Base-by-base conservation (phyloP, 176 grass and related monocot genomes). In the Eleusine coracana region DNA sequence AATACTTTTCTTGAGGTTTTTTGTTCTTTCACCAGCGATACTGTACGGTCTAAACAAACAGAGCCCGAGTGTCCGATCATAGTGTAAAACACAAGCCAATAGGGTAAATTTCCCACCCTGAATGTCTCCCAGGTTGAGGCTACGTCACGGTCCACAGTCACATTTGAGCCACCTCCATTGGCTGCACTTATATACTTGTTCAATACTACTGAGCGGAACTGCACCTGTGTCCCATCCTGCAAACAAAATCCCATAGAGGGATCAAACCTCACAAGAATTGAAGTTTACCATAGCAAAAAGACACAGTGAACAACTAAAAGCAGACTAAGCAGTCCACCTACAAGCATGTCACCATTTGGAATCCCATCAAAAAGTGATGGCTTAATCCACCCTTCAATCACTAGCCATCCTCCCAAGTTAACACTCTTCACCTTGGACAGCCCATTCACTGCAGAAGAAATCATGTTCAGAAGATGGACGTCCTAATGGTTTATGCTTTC, bases 301-400 rank as follows among this genome's bases (percentile, higher is more conserved):
- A 82, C 5, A 31, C 18, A 62, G 61, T 39, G 42, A 73, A 42
- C 10, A 71, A 42, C 59, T 46, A 70, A 70, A 37, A 82, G 21
- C 7, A 78, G 39, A 48, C 18, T 50, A 37, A 82, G 21, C 4
- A 78, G 31, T 56, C 18, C 59, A 90, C 87, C 36, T 80, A 95
- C 92, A 36, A 95, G 87, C 92, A 95, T 88, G 77, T 92, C 92
- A 21, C 90, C 78, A 82, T 90, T 95, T 74, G 92, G 78, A 83
- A 95, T 95, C 17, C 87, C 89, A n/a, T 92, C 84, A 34, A 95
- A 95, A 59, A 90, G 81, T 41, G 89, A 90, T 46, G 92, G 92
- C 71, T 88, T 92, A 86, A 95, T 92, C 92, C 87, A 95, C 60
- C 89, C 82, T 80, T 95, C 92, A 61, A 92, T 49, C 87, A 95